Percentiles rank a stretch among this genome's conserved stretches.
Evolutionary conservation across 768 basidiomycete genomes (phyloP).

Genomic region (Asterophora lycoperdoides): DNA sequence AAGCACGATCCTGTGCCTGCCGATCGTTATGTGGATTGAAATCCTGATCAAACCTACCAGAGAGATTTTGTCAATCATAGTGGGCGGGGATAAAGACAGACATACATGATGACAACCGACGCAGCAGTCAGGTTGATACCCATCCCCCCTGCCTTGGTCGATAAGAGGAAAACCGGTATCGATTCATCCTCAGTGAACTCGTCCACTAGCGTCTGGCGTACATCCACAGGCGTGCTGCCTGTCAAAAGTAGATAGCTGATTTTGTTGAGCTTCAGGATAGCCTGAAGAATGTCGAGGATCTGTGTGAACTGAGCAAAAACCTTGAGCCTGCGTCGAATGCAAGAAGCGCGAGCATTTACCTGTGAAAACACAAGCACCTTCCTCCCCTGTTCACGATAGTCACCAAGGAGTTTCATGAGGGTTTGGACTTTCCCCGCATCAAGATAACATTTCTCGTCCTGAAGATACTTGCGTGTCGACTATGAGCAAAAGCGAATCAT

Average conservation of each 20-base stretch:
- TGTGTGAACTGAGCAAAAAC: constrained; percentile 73
- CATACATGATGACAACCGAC: constrained; percentile 89
- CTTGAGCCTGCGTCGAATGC: not conserved
- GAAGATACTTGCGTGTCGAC: constrained; percentile 72
- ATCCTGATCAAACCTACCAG: constrained; percentile 86
- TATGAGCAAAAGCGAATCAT: constrained; percentile 20
- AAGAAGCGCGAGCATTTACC: constrained; percentile 35
- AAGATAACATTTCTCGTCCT: constrained; percentile 70
- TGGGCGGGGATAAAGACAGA: constrained; percentile 6
- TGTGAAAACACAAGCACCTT: constrained; percentile 94
- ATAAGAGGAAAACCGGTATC: constrained; percentile 86
- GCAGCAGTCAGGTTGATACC: constrained; percentile 97
- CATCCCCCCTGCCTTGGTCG: constrained; percentile 93
- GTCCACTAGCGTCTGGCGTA: constrained; percentile 90
- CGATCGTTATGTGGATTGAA: constrained; percentile 98
- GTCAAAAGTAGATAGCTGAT: constrained; percentile 83
- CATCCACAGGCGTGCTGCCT: constrained; percentile 90
- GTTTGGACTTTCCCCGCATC: constrained; percentile 85
- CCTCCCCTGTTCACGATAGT: constrained; percentile 63
- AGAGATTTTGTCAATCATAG: constrained; percentile 4
- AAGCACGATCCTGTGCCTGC: constrained; percentile 96
- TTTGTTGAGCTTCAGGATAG: constrained; percentile 65
- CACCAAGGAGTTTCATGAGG: constrained; percentile 65
- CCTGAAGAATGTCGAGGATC: constrained; percentile 89
- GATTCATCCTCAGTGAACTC: constrained; percentile 88